Conservation (phyloP, 2,329 filamentous ascomycete genomes). For the Aspergillus nomiae region DNA sequence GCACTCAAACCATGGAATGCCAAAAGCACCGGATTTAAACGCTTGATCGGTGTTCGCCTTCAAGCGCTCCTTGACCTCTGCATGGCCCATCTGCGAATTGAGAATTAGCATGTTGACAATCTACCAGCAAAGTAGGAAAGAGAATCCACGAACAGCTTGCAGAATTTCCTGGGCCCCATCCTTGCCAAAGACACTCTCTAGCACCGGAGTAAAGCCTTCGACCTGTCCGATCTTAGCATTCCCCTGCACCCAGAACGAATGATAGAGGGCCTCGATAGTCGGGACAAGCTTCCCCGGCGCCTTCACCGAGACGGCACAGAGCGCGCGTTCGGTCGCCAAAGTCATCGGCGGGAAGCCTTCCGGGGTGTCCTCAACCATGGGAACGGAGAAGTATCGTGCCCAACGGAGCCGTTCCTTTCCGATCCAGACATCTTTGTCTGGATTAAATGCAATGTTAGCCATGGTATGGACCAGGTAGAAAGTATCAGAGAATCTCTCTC, state of each 20-base stretch:
- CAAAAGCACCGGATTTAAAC: constrained; percentile 59
- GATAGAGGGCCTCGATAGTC: constrained; percentile 51
- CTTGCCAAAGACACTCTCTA: constrained; percentile 51
- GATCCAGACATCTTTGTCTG: constrained; percentile 64
- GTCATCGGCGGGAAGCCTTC: constrained; percentile 58
- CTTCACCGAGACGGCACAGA: constrained; percentile 51
- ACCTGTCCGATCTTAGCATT: constrained; percentile 46
- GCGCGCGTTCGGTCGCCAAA: constrained; percentile 53
- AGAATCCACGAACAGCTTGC: constrained; percentile 38
- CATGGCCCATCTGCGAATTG: constrained; percentile 23
- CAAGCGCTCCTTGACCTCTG: constrained; percentile 51
- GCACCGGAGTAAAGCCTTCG: constrained; percentile 46
- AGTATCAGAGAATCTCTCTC: constrained; percentile 15
- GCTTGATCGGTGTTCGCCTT: constrained; percentile 54
- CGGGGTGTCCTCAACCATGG: constrained; percentile 49
- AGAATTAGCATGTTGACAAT: not conserved
- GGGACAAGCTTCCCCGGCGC: constrained; percentile 44
- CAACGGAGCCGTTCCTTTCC: constrained; percentile 56
- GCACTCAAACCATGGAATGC: constrained; percentile 62
- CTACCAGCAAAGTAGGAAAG: not conserved
- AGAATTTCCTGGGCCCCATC: constrained; percentile 46
- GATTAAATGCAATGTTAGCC: not conserved
- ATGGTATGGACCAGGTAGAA: not conserved
- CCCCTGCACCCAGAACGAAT: constrained; percentile 55
- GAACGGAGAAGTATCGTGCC: constrained; percentile 56